phyloP scores from a whole-genome alignment of 1,139 yeast species.

The Hanseniaspora uvarum region DNA sequence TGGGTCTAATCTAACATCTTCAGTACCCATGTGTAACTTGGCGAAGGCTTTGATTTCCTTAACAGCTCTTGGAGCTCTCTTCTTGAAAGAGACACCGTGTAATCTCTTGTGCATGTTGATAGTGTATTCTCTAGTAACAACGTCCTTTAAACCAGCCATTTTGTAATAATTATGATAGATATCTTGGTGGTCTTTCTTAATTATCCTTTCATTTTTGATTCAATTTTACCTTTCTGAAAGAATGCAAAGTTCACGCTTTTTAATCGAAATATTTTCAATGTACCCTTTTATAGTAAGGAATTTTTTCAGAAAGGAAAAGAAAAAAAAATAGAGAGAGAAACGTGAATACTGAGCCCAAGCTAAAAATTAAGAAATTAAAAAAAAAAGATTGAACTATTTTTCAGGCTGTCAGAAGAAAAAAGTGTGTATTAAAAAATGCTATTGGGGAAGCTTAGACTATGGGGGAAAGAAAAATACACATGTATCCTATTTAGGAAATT shows the following conservation, averaged over 20 bases:
- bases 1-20: slow-evolving; percentile 98
- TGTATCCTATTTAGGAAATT: neutral
- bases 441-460: too few relatives aligned
- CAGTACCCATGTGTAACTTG: slow-evolving; percentile 97
- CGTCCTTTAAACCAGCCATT: slow-evolving; percentile 96
- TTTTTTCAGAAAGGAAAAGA: too few relatives aligned
- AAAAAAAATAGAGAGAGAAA: too few relatives aligned
- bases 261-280: neutral
- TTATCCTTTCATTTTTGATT: neutral
- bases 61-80: slow-evolving; percentile 99
- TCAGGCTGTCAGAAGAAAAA: too few relatives aligned
- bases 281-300: neutral
- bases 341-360: too few relatives aligned
- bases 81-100: slow-evolving; percentile 97
- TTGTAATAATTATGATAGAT: slow-evolving; percentile 21
- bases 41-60: slow-evolving; percentile 99
- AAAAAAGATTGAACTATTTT: too few relatives aligned
- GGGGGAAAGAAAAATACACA: neutral
- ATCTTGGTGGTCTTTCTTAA: slow-evolving; percentile 13
- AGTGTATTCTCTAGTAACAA: slow-evolving; percentile 99
- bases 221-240: slow-evolving; percentile 9
- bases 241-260: slow-evolving; percentile 13
- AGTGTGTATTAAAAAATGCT: too few relatives aligned
- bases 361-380: too few relatives aligned
- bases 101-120: slow-evolving; percentile 99